Percentiles rank a stretch among this genome's conserved stretches.
Conservation (phyloP, 2,329 filamentous ascomycete species). For the Dactylellina cionopaga region DNA sequence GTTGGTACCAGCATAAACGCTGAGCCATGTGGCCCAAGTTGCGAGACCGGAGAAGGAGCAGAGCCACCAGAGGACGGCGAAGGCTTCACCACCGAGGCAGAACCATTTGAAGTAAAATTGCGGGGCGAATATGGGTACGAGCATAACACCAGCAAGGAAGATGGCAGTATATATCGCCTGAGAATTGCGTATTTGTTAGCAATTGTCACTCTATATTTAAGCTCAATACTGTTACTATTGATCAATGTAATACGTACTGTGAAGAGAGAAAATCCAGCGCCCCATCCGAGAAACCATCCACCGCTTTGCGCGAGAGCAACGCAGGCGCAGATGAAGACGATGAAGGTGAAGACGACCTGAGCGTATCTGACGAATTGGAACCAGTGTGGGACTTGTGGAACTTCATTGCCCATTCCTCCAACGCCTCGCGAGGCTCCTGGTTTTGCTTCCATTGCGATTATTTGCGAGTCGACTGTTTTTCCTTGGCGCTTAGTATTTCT, state of each 20-base stretch:
- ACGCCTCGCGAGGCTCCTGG: constrained; percentile 5
- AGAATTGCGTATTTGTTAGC: too few species aligned
- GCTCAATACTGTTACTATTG: not conserved
- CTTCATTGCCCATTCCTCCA: constrained; percentile 49
- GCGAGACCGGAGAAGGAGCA: constrained; percentile 48
- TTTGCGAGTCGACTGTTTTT: not conserved
- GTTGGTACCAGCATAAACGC: not conserved
- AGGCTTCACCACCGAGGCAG: constrained; percentile 44
- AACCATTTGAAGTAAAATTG: constrained; percentile 53
- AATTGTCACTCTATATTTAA: not conserved
- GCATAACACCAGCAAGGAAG: constrained; percentile 45
- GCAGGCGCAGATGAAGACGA: constrained; percentile 51
- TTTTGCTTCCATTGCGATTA: constrained; percentile 42
- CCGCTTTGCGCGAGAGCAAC: constrained; percentile 21
- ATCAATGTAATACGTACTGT: too few species aligned
- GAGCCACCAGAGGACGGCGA: constrained; percentile 52
- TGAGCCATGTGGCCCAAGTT: constrained; percentile 31
- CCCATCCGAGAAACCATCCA: constrained; percentile 40
- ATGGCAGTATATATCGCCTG: constrained; percentile 44
- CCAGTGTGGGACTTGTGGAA: constrained; percentile 43
- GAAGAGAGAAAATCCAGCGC: constrained; percentile 49
- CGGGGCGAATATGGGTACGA: constrained; percentile 44
- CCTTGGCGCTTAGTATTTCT: not conserved
- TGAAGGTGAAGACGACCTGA: constrained; percentile 45
- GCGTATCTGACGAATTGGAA: constrained; percentile 52